phyloP scores from a whole-genome alignment of 352 stramenopile species.

The Pythium oligandrum region DNA sequence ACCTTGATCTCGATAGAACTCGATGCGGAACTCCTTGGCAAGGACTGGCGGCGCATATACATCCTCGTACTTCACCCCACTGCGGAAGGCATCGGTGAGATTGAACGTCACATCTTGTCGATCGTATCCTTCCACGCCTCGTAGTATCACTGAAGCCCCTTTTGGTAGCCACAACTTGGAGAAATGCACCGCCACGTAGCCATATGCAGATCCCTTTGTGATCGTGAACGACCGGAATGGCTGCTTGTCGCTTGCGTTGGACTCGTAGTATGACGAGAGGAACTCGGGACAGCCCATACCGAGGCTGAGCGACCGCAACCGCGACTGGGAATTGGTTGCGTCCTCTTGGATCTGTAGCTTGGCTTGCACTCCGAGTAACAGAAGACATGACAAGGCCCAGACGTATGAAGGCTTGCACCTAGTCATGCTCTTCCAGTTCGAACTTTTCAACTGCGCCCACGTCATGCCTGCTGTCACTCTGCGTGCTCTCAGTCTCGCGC shows the following conservation, averaged over 20 bases:
- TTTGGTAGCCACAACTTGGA: constrained; percentile 38
- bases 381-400: too few relatives aligned
- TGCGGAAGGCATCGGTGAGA: constrained; percentile 29
- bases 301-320: constrained; percentile 4
- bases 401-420: too few relatives aligned
- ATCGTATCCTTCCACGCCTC: constrained; percentile 38
- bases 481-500: too few relatives aligned
- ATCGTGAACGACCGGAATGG: constrained; percentile 47
- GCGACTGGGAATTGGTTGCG: background rate
- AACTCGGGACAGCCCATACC: constrained; percentile 52
- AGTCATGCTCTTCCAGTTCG: too few relatives aligned
- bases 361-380: too few relatives aligned
- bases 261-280: constrained; percentile 32
- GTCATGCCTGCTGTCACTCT: too few relatives aligned
- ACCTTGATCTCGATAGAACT: constrained; percentile 35
- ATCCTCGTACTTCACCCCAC: constrained; percentile 19
- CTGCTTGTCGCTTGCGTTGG: constrained; percentile 19
- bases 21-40: constrained; percentile 47
- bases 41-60: constrained; percentile 30
- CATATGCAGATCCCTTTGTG: constrained; percentile 48
- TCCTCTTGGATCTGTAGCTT: too few relatives aligned
- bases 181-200: constrained; percentile 47
- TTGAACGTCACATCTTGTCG: constrained; percentile 33
- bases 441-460: too few relatives aligned
- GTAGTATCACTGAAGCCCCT: constrained; percentile 35